Conservation (phyloP, 495 filamentous ascomycete species). For the Aspergillus kassunensis region DNA sequence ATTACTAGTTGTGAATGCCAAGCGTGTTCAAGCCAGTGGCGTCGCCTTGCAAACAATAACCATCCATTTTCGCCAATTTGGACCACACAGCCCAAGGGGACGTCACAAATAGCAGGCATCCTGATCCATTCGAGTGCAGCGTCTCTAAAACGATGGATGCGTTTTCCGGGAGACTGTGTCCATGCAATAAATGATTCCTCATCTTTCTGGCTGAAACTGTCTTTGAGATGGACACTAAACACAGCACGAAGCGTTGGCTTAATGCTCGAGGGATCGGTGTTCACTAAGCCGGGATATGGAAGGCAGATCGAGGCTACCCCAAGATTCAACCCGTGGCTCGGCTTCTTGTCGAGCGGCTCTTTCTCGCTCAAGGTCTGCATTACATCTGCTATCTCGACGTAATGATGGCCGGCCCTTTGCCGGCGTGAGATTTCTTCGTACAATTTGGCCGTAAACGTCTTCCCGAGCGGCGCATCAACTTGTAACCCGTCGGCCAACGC, state of each 20-base stretch:
- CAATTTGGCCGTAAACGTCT: not conserved
- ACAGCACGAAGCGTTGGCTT: constrained; percentile 14
- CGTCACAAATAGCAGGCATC: constrained; percentile 10
- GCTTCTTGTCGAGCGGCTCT: not conserved
- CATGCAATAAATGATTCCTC: constrained; percentile 12
- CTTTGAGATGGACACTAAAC: constrained; percentile 14
- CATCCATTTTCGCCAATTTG: not conserved
- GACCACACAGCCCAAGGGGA: constrained; percentile 7
- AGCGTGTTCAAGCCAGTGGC: not conserved
- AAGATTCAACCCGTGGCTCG: not conserved
- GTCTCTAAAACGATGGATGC: constrained; percentile 11
- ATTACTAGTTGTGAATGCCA: too few species aligned
- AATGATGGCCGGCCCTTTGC: not conserved
- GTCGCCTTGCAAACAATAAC: not conserved
- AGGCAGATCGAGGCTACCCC: constrained; percentile 11
- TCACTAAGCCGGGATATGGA: constrained; percentile 6
- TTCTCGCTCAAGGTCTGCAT: not conserved
- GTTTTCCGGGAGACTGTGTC: constrained; percentile 11
- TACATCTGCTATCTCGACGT: constrained; percentile 2
- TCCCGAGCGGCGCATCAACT: not conserved
- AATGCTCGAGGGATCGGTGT: constrained; percentile 6
- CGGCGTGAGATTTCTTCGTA: not conserved
- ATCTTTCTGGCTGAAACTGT: constrained; percentile 10
- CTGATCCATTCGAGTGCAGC: constrained; percentile 6
- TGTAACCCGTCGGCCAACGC: too few species aligned